A percentile compares a stretch with the other conserved stretches of the same genome.
These are phyloP conservation scores for Chaetomium fimeti DNA, from an alignment of 495 filamentous ascomycete species.

Conservation along the genomic window DNA sequence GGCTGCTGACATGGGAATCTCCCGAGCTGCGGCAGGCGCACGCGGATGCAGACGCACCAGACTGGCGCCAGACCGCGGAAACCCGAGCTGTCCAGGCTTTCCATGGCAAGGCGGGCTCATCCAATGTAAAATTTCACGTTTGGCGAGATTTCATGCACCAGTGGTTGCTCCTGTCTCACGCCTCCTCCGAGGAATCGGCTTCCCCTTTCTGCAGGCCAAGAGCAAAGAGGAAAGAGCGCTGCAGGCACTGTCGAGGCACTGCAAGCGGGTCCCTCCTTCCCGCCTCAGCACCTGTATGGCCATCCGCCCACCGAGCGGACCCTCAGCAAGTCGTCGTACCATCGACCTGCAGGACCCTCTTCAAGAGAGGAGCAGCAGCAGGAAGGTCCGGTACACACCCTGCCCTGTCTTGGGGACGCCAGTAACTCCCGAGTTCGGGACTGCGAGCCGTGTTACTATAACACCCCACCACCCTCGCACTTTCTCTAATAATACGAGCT, in stretches of 20 bases:
- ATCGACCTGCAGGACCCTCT: slow-evolving; percentile 11
- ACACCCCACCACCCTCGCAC: slow-evolving; percentile 39
- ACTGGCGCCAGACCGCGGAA: slow-evolving; percentile 8
- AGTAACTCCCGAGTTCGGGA: slow-evolving; percentile 24
- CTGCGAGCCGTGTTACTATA: slow-evolving; percentile 38
- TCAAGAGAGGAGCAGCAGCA: neutral
- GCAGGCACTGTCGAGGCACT: slow-evolving; percentile 21
- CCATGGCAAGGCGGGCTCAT: neutral
- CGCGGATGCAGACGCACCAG: slow-evolving; percentile 10
- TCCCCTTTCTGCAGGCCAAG: slow-evolving; percentile 11
- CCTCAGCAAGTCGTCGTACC: slow-evolving; percentile 11
- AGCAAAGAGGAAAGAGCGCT: slow-evolving; percentile 10
- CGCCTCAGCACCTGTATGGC: neutral
- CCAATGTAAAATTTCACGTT: slow-evolving; percentile 6
- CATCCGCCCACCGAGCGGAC: neutral
- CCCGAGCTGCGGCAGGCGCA: neutral
- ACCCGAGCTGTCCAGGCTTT: slow-evolving; percentile 3
- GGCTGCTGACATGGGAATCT: slow-evolving; percentile 17
- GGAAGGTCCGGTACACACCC: neutral
- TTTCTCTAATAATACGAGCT: slow-evolving; percentile 38
- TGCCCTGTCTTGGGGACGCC: neutral
- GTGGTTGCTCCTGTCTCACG: slow-evolving; percentile 2
- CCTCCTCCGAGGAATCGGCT: slow-evolving; percentile 5
- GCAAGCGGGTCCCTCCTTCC: slow-evolving; percentile 13
- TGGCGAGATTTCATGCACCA: slow-evolving; percentile 1